Evolutionary conservation across 257 asterid species (phyloP), one percentile per base, ranked within the genome.

Genomic region (Cynanchum wilfordii): DNA sequence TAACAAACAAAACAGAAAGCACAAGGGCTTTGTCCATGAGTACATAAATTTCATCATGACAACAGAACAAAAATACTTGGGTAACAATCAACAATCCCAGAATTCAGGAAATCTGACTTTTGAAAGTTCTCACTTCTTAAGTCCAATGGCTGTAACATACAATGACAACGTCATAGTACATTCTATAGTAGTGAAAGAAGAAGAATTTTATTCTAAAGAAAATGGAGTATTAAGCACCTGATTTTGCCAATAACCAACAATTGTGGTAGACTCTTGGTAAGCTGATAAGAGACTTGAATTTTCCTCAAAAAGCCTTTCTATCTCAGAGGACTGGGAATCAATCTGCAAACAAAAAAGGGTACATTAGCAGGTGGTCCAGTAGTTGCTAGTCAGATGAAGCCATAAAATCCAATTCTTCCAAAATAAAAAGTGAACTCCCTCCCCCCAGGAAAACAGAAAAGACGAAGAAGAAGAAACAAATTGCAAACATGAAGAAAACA

Each of bases 301-400:
- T 81, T 94, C 99, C 80, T 91, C 97, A 7, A 91, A 91, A 57
- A 94, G 86, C 76, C 81, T 87, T 90, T 94, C 99, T 78, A 94
- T 91, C 80, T 94, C 99, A 22, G 97, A 83, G 74, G 99, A 94
- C 72, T 94, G 99, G 70, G 99, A 94, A 80, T 94, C 99, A 63
- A 94, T 87, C 99, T 94, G 88, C 50, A 75, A 75, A 77, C 56
- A 81, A 45, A 78, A 27, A 74, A 68, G 51, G 50, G 16, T 47
- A 33, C 17, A 24, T 62, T 30, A 16, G 40, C 36, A 30, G 68
- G 68, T 30, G 66, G 44, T 59, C 16, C n/a, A 15, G 33, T 60
- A 59, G 42, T 59, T 59, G 7, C 5, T 1, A 33, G 47, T 62
- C 47, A 62, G 25, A 33, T 57, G 36, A 2, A 57, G 64, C 19